These are phyloP conservation scores for Yamadazyma siamensis DNA, from an alignment of 1,139 yeast genomes.

Conservation along the genomic window DNA sequence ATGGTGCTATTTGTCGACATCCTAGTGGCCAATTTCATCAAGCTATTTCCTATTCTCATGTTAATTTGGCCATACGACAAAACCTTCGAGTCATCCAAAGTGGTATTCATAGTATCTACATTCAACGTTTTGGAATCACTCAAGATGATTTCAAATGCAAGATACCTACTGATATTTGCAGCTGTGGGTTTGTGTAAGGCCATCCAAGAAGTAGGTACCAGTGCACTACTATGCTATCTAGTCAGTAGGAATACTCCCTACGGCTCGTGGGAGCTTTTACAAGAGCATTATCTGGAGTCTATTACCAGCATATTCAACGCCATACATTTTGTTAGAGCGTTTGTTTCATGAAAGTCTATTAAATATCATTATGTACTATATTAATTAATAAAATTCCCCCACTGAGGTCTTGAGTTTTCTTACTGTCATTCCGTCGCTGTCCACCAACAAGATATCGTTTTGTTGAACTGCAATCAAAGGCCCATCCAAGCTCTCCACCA, in stretches of 20 bases:
- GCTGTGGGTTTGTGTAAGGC: constrained; percentile 6
- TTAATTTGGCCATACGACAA: constrained; percentile 92
- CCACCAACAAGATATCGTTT: constrained; percentile 57
- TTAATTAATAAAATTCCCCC: constrained; percentile 10
- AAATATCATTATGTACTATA: no score
- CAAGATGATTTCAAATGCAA: constrained; percentile 41
- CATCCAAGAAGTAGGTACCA: constrained; percentile 4
- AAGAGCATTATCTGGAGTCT: constrained; percentile 5
- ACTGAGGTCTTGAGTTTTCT: constrained; percentile 15
- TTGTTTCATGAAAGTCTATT: no score
- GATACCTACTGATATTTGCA: constrained; percentile 8
- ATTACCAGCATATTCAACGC: background rate
- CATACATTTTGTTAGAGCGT: no score
- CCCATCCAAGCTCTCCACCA: constrained; percentile 69
- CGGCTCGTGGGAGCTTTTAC: constrained; percentile 7
- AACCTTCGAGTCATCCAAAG: constrained; percentile 57
- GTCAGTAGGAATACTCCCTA: constrained; percentile 1
- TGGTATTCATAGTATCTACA: constrained; percentile 61
- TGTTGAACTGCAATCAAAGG: constrained; percentile 75
- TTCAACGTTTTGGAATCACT: constrained; percentile 67
- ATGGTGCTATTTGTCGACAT: constrained; percentile 62
- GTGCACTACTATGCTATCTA: constrained; percentile 1
- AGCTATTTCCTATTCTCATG: constrained; percentile 88
- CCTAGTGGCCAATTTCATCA: constrained; percentile 71
- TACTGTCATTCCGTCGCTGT: constrained; percentile 48